Evolutionary conservation across 129 eudicot species (phyloP).

Genomic region (Heracleum sosnowskyi): DNA sequence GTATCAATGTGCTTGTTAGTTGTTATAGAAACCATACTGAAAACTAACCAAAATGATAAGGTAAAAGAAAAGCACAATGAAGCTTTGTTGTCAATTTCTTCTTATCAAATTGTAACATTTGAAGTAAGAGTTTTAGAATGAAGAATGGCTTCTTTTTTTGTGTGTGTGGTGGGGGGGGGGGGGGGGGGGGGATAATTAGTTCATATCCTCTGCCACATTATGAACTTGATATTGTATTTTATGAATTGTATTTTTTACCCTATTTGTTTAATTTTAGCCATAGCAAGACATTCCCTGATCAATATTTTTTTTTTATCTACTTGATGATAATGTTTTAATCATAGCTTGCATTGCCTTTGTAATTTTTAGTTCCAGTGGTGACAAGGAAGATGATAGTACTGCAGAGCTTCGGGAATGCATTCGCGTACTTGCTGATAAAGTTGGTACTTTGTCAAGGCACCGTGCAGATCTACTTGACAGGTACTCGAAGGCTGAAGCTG

Average conservation of each 20-base stretch:
- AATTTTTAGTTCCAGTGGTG: constrained; percentile 46
- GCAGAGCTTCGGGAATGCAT: constrained; percentile 72
- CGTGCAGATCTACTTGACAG: constrained; percentile 79
- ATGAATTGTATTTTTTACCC: too few species aligned
- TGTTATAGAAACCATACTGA: background rate
- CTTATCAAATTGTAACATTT: background rate
- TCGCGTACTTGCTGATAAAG: constrained; percentile 69
- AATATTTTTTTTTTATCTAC: background rate
- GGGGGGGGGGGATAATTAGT: background rate
- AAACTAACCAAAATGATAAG: background rate
- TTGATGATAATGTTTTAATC: background rate
- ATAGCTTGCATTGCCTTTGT: background rate
- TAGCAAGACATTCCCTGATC: too few species aligned
- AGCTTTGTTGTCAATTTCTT: background rate
- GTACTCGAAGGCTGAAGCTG: constrained; percentile 61
- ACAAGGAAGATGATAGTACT: constrained; percentile 62
- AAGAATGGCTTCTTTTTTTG: too few species aligned
- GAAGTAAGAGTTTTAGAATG: background rate
- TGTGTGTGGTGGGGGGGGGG: too few species aligned
- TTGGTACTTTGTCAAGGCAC: constrained; percentile 56
- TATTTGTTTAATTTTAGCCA: too few species aligned
- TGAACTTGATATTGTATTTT: too few species aligned
- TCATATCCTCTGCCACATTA: background rate
- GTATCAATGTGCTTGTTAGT: too few species aligned
- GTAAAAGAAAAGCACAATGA: background rate